A percentile compares a stretch with the other conserved stretches of the same genome.
Evolutionary conservation across 805 yeast species (phyloP).

Genomic region (Zygotorulaspora florentina): DNA sequence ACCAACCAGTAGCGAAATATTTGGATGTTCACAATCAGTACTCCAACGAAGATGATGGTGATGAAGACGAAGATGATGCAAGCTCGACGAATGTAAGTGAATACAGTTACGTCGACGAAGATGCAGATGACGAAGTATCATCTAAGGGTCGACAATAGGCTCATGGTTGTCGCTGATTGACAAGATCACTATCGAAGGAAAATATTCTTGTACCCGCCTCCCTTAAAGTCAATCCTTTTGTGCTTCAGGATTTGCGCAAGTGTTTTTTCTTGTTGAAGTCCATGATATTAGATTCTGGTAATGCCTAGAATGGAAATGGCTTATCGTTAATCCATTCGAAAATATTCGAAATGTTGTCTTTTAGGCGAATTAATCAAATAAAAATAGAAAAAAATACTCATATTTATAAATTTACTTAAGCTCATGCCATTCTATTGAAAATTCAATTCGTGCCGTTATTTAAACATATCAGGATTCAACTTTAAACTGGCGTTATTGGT

Average conservation of each 20-base stretch:
- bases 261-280: background rate
- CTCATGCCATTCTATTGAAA: slow-evolving; percentile 1
- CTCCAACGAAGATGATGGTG: slow-evolving; percentile 16
- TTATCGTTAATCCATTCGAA: background rate
- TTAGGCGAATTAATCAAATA: background rate
- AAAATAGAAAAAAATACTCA: background rate
- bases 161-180: too few species aligned
- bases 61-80: slow-evolving; percentile 20
- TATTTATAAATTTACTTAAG: slow-evolving; percentile 1
- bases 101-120: slow-evolving; percentile 24
- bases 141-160: slow-evolving; percentile 12
- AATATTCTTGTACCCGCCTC: too few species aligned
- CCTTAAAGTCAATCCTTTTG: too few species aligned
- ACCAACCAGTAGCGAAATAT: slow-evolving; percentile 20
- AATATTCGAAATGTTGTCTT: background rate
- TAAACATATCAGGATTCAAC: too few species aligned
- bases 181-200: too few species aligned
- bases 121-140: slow-evolving; percentile 8
- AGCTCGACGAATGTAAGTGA: slow-evolving; percentile 18
- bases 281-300: background rate
- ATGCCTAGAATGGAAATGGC: background rate
- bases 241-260: background rate
- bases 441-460: background rate
- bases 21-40: slow-evolving; percentile 19
- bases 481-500: too few species aligned